Base-by-base conservation (phyloP, 116 monocot species). In the Papilionanthe hybrid region DNA sequence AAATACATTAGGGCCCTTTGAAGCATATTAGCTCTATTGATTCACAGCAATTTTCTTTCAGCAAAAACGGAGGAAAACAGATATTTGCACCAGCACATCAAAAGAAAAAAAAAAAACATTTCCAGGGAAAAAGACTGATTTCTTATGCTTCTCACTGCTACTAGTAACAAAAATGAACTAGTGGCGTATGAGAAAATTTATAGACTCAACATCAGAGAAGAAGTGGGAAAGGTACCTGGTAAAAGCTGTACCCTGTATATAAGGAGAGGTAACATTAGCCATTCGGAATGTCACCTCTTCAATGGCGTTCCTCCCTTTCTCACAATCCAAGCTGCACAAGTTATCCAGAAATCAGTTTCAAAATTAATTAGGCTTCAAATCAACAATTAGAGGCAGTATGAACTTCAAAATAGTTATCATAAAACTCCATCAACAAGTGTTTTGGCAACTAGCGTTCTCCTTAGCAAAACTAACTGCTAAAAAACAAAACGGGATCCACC, bases 221-320 rank as follows among this genome's bases (percentile, higher is more conserved):
- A 75, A 75, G 28, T 17, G 50, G 50, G 10, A 27, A 15, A 75
- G 42, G 3, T 75, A 75, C 75, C 50, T 75, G 13, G 27, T 75
- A 20, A 75, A 49, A 75, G 49, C 0, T 49, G 49, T 48, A 25
- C 49, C 49, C 45, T 48, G 49, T 28, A 75, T 75, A 49, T 15
- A 75, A 50, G 50, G 28, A 75, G 49, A 75, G 22, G 75, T 27
- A 75, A 50, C 27, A 47, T n/a, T 48, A 27, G 75, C 75, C 75
- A 75, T 75, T 75, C 25, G 9, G 42, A 25, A 69, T 69, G 69
- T 32, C 11, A 15, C 28, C 69, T 69, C 69, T 69, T 18, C 69
- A 69, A 69, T 25, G 17, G 17, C 29, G 60, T 69, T 69, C 32
- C 69, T 69, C 69, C 29, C 69, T 69, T 37, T 69, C 37, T 17